Conservation (phyloP, 768 basidiomycete species). For the Leccinum boreale region DNA sequence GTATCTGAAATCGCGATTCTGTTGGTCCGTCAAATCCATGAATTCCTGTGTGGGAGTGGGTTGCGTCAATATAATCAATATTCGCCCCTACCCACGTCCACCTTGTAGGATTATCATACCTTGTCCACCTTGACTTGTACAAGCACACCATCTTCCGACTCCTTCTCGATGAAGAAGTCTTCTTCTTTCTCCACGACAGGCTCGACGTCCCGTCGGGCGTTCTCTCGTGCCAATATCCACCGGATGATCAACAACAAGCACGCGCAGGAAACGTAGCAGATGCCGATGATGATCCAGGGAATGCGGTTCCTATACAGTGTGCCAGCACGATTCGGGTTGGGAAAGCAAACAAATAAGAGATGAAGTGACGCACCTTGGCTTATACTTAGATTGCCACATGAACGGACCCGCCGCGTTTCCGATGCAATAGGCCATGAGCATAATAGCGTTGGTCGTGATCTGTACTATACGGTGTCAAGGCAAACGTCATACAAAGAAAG, state of each 20-base stretch:
- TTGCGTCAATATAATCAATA: background rate
- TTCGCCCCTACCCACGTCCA: background rate
- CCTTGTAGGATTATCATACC: constrained; percentile 34
- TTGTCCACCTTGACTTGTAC: constrained; percentile 60
- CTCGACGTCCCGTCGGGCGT: constrained; percentile 59
- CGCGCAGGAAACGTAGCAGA: constrained; percentile 33
- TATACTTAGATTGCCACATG: constrained; percentile 57
- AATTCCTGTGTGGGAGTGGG: constrained; percentile 45
- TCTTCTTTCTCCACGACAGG: constrained; percentile 55
- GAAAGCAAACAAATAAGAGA: background rate
- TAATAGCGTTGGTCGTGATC: constrained; percentile 56
- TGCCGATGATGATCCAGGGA: constrained; percentile 54
- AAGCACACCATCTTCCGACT: constrained; percentile 47
- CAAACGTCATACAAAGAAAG: background rate
- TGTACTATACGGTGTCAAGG: background rate
- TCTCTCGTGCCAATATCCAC: constrained; percentile 57
- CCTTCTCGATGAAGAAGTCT: constrained; percentile 56
- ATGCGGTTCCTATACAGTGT: constrained; percentile 53
- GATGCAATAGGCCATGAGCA: constrained; percentile 67
- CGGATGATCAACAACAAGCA: constrained; percentile 34
- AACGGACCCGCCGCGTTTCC: constrained; percentile 71
- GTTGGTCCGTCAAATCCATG: constrained; percentile 68
- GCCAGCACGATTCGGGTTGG: background rate
- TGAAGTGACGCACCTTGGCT: constrained; percentile 36
- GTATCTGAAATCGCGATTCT: constrained; percentile 73